These are phyloP conservation scores for Trypanosomatidae sp. DNA, from an alignment of 208 protist species.

Conservation along the genomic window DNA sequence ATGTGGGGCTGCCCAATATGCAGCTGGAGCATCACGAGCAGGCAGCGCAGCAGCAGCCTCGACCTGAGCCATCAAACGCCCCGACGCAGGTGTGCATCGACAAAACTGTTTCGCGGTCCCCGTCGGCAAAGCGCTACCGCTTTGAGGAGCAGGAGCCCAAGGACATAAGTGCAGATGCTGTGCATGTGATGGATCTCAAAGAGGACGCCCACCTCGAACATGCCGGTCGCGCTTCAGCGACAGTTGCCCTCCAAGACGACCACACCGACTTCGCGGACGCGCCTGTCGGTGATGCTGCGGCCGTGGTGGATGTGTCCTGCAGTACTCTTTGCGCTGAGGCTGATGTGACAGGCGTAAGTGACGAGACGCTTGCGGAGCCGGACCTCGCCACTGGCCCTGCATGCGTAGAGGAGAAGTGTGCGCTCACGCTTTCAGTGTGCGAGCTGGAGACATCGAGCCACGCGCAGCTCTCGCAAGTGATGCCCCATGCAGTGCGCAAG, in stretches of 20 bases:
- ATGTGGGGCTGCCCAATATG: background rate
- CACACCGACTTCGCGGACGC: background rate
- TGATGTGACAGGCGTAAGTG: conserved; percentile 8
- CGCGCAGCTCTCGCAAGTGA: background rate
- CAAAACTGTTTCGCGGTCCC: background rate
- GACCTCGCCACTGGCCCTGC: background rate
- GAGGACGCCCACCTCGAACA: background rate
- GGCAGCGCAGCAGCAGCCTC: background rate
- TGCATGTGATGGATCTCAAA: too few species aligned
- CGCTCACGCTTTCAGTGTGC: background rate
- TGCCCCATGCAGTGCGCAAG: background rate
- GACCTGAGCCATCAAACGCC: background rate
- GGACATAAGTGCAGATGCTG: background rate
- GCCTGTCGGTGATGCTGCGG: background rate
- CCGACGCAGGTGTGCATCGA: background rate
- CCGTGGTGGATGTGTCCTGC: background rate
- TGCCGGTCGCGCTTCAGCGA: background rate
- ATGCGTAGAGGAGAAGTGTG: background rate
- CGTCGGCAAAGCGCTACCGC: background rate
- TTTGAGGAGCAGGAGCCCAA: background rate
- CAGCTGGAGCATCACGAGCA: background rate
- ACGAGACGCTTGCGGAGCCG: conserved; percentile 4
- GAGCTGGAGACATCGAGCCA: too few species aligned
- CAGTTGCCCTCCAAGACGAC: background rate
- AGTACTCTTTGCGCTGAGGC: background rate